Base-by-base conservation (phyloP, 2,329 filamentous ascomycete species). In the Fusarium avenaceum region DNA sequence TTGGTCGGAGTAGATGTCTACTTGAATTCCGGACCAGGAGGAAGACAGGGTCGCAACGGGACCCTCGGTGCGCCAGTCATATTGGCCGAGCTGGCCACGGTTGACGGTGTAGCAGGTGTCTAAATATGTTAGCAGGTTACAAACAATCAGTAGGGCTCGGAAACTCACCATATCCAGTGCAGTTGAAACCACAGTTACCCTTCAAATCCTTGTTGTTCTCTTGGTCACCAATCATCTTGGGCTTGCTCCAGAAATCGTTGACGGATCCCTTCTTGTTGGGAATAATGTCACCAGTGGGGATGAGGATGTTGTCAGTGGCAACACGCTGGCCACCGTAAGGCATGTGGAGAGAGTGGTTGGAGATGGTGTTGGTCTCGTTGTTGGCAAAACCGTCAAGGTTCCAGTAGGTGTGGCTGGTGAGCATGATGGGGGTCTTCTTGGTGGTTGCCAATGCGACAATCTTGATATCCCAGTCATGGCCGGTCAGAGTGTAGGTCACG, bases 1-100 rank as follows among this genome's bases (percentile, higher is more conserved):
- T 81, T 97, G 94, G 80, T 97, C 93, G 9, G 90, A 89, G 79
- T 85, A 92, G 71, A 97, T 83, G 59, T 97, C 92, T 58, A 97
- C 76, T 76, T 89, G 88, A 78, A 97, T 97, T 47, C 94, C 94
- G 0, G 91, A 94, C 86, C 88, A 93, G 6, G 86, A 84, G 38
- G 90, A 92, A 4, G 88, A 88, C 28, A 97, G 82, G 9, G 86
- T 87, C 0, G 94, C 89, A 3, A 90, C 85, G 35, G 87, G 90
- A 22, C 82, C 80, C 42, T 83, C 79, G 2, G 78, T 83, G 53
- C 84, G 85, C 91, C 91, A 93, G 81, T 91, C 85, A 75, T 86
- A 89, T 3, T 84, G 78, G 2, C 83, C 85, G 24, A 84, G 78
- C 47, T 85, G 81, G 2, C 80, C 84, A 50, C 90, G 88, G 81